Evolutionary conservation across 2,329 filamentous ascomycete genomes (phyloP), one percentile per base, ranked within the genome.

Genomic region (Cyclaneusma minus): DNA sequence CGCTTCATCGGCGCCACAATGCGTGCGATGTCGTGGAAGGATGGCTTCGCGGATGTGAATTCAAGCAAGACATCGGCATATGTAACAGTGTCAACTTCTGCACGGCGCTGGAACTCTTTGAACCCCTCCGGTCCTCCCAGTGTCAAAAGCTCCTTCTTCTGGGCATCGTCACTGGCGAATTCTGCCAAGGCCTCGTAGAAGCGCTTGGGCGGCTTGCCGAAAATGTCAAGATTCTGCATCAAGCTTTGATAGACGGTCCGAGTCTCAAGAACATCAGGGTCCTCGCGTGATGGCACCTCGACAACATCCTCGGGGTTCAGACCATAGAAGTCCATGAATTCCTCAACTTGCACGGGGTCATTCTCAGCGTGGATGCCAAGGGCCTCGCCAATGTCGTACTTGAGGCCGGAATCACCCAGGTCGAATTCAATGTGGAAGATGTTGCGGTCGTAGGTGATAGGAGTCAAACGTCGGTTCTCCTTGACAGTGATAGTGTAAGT

Each of bases 371-470:
- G 89, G 35, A 98, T 85, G 38, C 89, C 89, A 11, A 98, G 74
- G 24, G 89, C 89, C 58, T 98, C 89, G 30, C 89, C 89, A 44
- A 98, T 95, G 49, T 92, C 82, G 58, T 98, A 98, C 21, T 71
- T 93, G 37, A 98, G 71, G 20, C 85, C 87, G 17, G 87, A 92
- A 44, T 76, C 57, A 33, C 87, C 87, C 13, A 98, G 70, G 47
- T 95, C 89, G 45, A 98, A 98, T 56, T 98, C 89, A 35, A 98
- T 95, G 59, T 98, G 89, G 76, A 98, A 98, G 54, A 98, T 95
- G 64, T 98, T 94, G 42, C 89, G 83, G 53, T 95, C 85, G 49
- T 98, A 98, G 16, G 74, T 78, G 13, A 55, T 44, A 3, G 89
- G 89, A 0, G 89, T 98, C 29, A 98, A 68, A 36, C 89, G 74